Percentiles rank a stretch among this genome's conserved stretches.
phyloP scores from a whole-genome alignment of 2,329 filamentous ascomycete species.

The Teratosphaeria zuluensis region DNA sequence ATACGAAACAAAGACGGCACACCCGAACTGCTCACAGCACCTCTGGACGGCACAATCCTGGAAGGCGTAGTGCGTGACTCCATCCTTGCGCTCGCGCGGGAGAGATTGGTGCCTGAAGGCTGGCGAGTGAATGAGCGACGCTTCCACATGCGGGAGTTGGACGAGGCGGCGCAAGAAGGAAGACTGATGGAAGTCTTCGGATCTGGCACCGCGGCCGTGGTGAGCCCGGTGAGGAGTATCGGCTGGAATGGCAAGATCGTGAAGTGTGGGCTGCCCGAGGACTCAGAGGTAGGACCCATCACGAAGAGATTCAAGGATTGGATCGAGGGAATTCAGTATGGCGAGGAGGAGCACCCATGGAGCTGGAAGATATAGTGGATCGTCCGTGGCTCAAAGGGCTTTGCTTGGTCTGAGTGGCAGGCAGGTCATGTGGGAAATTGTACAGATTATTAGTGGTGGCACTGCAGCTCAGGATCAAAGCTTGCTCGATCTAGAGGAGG shows the following conservation, averaged over 20 bases:
- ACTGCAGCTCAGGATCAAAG: no score
- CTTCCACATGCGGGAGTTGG: conserved; percentile 80
- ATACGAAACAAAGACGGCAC: conserved; percentile 79
- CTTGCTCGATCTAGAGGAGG: no score
- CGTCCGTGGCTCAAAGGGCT: no score
- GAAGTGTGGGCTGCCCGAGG: conserved; percentile 61
- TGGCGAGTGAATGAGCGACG: conserved; percentile 86
- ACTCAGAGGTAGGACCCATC: conserved; percentile 80
- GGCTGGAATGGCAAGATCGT: conserved; percentile 77
- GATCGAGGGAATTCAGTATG: conserved; percentile 94
- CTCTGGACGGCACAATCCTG: conserved; percentile 90
- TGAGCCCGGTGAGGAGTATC: conserved; percentile 81
- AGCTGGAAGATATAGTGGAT: conserved; percentile 35
- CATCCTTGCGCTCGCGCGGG: conserved; percentile 73
- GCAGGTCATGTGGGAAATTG: no score
- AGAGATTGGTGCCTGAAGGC: conserved; percentile 72
- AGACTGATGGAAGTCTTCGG: conserved; percentile 89
- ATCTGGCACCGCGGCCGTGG: conserved; percentile 85
- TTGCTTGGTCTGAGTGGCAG: no score
- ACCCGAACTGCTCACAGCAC: conserved; percentile 89
- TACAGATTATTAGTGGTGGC: no score
- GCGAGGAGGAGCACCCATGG: conserved; percentile 86
- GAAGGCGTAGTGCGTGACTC: conserved; percentile 92
- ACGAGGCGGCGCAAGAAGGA: conserved; percentile 72
- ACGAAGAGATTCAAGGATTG: conserved; percentile 84